Conservation (phyloP, 345 rosid genomes). For the Lagerstroemia speciosa region DNA sequence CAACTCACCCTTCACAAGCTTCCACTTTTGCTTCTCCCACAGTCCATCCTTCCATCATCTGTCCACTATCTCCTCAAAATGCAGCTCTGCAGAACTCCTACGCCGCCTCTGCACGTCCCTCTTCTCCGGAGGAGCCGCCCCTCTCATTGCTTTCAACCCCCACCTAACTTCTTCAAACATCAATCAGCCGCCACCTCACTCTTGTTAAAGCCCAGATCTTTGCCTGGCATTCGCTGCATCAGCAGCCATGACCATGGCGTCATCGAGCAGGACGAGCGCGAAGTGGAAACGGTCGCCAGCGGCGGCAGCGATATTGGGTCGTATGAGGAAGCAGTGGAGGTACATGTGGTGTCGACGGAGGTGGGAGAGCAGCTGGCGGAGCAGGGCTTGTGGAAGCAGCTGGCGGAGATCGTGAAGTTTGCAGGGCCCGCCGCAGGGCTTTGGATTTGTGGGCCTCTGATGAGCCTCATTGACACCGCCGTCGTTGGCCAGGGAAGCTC, state of each 20-base stretch:
- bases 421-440: constrained; percentile 87
- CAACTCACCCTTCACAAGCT: not conserved
- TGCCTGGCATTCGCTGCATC: constrained; percentile 20
- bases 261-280: constrained; percentile 1
- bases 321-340: constrained; percentile 13
- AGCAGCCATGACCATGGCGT: constrained; percentile 18
- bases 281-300: not conserved
- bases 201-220: constrained; percentile 11
- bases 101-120: constrained; percentile 17
- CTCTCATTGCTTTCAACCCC: constrained; percentile 19
- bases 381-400: constrained; percentile 70
- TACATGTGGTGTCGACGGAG: constrained; percentile 13
- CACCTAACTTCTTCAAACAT: constrained; percentile 9
- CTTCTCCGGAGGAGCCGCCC: constrained; percentile 13
- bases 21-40: not conserved
- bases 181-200: constrained; percentile 16
- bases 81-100: constrained; percentile 30
- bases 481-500: constrained; percentile 91
- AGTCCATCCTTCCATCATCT: too few species aligned
- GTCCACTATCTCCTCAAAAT: constrained; percentile 8
- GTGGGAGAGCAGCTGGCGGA: constrained; percentile 33
- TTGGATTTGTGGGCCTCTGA: constrained; percentile 87
- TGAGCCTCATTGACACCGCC: constrained; percentile 91
- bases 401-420: constrained; percentile 73
- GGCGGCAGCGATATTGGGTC: not conserved